These are phyloP conservation scores for Ophiostoma perfectum DNA, from an alignment of 2,329 filamentous ascomycete genomes.

Conservation along the genomic window DNA sequence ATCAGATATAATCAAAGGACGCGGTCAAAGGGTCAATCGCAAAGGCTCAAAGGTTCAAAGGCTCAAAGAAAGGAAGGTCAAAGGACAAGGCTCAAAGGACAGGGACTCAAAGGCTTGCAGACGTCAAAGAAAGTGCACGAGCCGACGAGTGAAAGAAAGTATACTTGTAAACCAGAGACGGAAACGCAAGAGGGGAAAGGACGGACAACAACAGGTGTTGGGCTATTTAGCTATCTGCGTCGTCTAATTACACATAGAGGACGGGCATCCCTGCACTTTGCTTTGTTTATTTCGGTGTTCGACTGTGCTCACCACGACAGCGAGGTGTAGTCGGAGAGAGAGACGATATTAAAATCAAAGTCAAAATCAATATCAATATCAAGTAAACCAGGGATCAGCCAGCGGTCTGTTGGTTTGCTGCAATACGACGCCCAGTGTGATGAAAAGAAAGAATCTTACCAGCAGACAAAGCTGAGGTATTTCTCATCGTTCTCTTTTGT, in stretches of 20 bases:
- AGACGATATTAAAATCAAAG: too few species aligned
- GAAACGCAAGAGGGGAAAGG: background rate
- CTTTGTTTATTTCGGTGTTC: background rate
- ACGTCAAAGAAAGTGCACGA: background rate
- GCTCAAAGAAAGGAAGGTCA: background rate
- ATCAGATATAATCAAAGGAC: background rate
- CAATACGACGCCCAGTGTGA: background rate
- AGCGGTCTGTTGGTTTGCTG: background rate
- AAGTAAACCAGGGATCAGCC: background rate
- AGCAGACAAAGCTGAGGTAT: background rate
- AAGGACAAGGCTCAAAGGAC: background rate
- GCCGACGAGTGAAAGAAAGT: slow-evolving; percentile 1
- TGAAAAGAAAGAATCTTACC: background rate
- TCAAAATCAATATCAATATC: too few species aligned
- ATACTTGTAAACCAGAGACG: background rate
- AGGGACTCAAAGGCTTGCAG: background rate
- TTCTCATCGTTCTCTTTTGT: background rate
- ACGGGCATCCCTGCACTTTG: background rate
- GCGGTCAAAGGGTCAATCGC: background rate
- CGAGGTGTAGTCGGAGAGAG: too few species aligned
- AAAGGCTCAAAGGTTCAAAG: background rate
- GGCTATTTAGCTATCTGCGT: background rate
- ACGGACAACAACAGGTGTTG: background rate
- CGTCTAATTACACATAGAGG: slow-evolving; percentile 7
- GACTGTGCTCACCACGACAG: too few species aligned